These are phyloP conservation scores for Phytophthora boehmeriae DNA, from an alignment of 352 stramenopile species.

Conservation along the genomic window DNA sequence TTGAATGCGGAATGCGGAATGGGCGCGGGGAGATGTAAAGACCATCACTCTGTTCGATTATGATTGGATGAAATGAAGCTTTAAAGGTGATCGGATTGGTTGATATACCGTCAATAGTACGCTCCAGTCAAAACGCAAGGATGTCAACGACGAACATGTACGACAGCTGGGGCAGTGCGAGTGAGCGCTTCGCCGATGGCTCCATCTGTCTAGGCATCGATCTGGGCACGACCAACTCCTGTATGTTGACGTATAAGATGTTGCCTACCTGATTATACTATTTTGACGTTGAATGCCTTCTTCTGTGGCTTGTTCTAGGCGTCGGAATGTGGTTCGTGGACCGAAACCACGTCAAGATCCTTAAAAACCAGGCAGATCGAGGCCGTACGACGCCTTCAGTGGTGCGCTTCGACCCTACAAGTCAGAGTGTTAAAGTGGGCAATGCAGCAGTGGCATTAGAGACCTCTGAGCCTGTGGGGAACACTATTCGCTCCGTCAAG, in stretches of 20 bases:
- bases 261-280: background rate
- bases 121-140: background rate
- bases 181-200: constrained; percentile 73
- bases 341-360: constrained; percentile 84
- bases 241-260: constrained; percentile 40
- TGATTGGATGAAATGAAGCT: constrained; percentile 5
- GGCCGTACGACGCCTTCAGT: constrained; percentile 81
- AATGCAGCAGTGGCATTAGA: constrained; percentile 57
- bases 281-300: background rate
- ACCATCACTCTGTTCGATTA: constrained; percentile 7
- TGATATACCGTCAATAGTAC: background rate
- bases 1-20: constrained; percentile 1
- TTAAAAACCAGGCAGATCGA: constrained; percentile 72
- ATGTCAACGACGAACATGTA: constrained; percentile 38
- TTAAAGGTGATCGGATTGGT: background rate
- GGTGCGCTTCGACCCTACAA: constrained; percentile 66
- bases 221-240: constrained; percentile 99
- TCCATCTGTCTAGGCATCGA: constrained; percentile 98
- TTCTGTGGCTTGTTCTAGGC: constrained; percentile 27
- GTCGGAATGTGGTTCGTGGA: constrained; percentile 84
- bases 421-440: constrained; percentile 58
- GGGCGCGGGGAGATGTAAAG: background rate
- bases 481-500: constrained; percentile 84
- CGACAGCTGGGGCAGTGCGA: constrained; percentile 78
- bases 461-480: constrained; percentile 51